These are phyloP conservation scores for Ogataea nonfermentans DNA, from an alignment of 805 yeast species.

Conservation along the genomic window DNA sequence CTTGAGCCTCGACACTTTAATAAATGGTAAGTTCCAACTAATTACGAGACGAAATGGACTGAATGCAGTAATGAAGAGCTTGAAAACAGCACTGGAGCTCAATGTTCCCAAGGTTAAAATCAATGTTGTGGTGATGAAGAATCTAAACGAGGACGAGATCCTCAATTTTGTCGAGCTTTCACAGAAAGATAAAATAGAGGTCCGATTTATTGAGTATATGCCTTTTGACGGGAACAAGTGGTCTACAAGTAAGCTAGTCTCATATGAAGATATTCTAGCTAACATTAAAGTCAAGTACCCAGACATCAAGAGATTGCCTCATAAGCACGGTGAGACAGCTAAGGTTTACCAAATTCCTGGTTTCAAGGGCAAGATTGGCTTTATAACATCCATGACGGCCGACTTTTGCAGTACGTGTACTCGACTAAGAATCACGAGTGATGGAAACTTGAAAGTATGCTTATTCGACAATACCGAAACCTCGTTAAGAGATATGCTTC, in stretches of 20 bases:
- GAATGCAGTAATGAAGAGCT: conserved; percentile 41
- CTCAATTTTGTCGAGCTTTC: conserved; percentile 45
- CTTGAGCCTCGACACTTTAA: conserved; percentile 48
- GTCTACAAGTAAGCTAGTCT: conserved; percentile 44
- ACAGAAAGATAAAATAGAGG: conserved; percentile 40
- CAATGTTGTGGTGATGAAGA: conserved; percentile 50
- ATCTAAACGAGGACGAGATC: conserved; percentile 51
- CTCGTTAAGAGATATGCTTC: conserved; percentile 43
- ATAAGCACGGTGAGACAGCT: conserved; percentile 48
- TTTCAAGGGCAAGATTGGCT: conserved; percentile 46
- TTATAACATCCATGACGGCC: conserved; percentile 55
- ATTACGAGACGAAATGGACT: conserved; percentile 53
- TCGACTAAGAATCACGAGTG: conserved; percentile 49
- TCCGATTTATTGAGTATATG: conserved; percentile 57
- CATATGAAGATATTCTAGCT: conserved; percentile 43
- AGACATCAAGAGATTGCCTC: conserved; percentile 20
- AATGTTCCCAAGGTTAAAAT: conserved; percentile 47
- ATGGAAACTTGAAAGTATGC: conserved; percentile 55
- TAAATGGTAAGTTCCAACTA: conserved; percentile 48
- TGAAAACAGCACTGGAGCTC: conserved; percentile 43
- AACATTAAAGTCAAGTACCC: conserved; percentile 35
- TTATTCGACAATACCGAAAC: conserved; percentile 52
- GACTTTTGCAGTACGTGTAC: conserved; percentile 53
- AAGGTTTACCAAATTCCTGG: conserved; percentile 44
- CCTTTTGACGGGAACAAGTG: conserved; percentile 58